phyloP scores from a whole-genome alignment of 805 yeast species.

The Lipomyces lipofer region DNA sequence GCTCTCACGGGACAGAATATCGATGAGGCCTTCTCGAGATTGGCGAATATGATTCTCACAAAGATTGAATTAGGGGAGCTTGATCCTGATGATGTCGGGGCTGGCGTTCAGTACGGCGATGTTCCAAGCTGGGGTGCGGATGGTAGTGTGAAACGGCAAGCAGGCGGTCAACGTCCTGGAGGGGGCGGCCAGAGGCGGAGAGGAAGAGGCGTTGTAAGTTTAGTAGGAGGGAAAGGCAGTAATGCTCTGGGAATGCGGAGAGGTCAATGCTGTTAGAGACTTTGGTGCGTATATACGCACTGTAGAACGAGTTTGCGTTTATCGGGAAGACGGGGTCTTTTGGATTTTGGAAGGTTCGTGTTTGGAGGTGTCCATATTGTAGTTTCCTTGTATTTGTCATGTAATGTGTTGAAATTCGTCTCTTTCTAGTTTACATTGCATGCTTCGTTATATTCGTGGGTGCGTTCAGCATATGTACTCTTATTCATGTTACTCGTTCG shows the following conservation, averaged over 20 bases:
- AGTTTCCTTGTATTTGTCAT: too few relatives aligned
- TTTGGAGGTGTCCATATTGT: too few relatives aligned
- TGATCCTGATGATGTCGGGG: conserved; percentile 49
- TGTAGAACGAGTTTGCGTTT: too few relatives aligned
- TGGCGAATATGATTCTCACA: conserved; percentile 47
- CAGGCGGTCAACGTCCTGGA: conserved; percentile 12
- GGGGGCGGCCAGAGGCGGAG: conserved; percentile 7
- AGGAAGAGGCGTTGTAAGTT: conserved; percentile 28
- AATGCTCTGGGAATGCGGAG: conserved; percentile 30
- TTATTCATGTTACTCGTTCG: too few relatives aligned
- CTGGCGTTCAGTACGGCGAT: conserved; percentile 57
- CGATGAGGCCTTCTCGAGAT: conserved; percentile 43
- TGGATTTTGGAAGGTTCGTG: too few relatives aligned
- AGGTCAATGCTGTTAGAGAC: conserved; percentile 22
- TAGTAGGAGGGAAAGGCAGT: conserved; percentile 32
- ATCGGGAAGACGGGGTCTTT: too few relatives aligned
- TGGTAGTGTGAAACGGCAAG: conserved; percentile 10
- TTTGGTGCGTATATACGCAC: too few relatives aligned
- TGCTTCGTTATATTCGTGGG: too few relatives aligned
- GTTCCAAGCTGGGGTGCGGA: conserved; percentile 42
- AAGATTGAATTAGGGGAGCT: conserved; percentile 51
- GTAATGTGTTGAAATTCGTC: too few relatives aligned
- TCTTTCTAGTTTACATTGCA: too few relatives aligned
- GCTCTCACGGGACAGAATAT: conserved; percentile 48
- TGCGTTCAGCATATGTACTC: too few relatives aligned